A percentile compares a stretch with the other conserved stretches of the same genome.
These are phyloP conservation scores for Breviolum minutum DNA, from an alignment of 73 alveolate genomes.

Conservation along the genomic window DNA sequence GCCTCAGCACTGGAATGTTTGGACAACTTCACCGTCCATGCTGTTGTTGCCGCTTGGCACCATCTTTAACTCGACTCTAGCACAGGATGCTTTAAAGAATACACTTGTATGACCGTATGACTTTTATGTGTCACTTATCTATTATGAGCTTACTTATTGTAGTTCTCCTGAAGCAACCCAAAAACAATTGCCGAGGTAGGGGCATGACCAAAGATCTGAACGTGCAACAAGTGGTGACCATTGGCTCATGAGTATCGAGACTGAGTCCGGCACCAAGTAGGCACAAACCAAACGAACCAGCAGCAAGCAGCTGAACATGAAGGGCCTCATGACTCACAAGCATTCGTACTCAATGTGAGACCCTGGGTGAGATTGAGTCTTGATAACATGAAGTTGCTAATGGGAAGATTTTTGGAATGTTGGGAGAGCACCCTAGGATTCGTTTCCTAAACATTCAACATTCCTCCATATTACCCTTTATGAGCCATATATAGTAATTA, in stretches of 20 bases:
- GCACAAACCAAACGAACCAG: conserved; percentile 62
- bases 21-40: not conserved
- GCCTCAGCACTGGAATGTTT: not conserved
- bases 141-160: too few species aligned
- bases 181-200: not conserved
- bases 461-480: too few species aligned
- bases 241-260: too few species aligned
- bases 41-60: not conserved
- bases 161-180: not conserved
- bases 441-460: too few species aligned
- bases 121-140: too few species aligned
- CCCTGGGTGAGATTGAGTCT: not conserved
- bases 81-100: too few species aligned
- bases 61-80: too few species aligned
- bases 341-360: not conserved
- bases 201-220: not conserved
- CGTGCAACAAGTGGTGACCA: too few species aligned
- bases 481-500: too few species aligned
- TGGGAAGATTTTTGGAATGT: not conserved
- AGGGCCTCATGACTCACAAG: not conserved
- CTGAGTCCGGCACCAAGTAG: conserved; percentile 35
- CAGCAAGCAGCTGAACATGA: conserved; percentile 71
- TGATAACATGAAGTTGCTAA: not conserved
- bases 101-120: too few species aligned
- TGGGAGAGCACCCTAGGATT: too few species aligned